Conservation (phyloP, 2,329 filamentous ascomycete genomes). For the Penicillium expansum region DNA sequence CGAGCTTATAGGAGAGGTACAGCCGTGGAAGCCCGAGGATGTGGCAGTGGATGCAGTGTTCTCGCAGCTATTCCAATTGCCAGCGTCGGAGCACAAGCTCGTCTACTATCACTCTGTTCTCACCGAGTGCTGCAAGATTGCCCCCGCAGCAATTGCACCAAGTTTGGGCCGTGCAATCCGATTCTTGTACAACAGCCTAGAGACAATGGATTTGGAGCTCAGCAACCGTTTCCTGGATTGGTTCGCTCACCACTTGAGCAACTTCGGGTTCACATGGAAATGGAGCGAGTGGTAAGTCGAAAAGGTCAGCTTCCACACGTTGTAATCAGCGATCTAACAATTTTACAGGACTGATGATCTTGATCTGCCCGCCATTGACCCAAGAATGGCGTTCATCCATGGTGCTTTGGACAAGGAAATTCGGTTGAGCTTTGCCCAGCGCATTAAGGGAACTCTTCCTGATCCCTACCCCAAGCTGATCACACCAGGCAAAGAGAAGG, state of each 20-base stretch:
- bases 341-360: conserved; percentile 70
- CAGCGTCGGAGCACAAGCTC: conserved; percentile 83
- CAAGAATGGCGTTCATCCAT: conserved; percentile 88
- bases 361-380: conserved; percentile 70
- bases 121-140: conserved; percentile 93
- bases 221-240: conserved; percentile 88
- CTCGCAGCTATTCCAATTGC: conserved; percentile 87
- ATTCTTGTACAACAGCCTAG: conserved; percentile 79
- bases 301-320: neutral
- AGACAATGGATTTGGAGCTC: conserved; percentile 82
- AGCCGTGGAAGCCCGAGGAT: conserved; percentile 97
- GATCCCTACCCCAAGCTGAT: conserved; percentile 79
- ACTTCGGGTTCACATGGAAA: conserved; percentile 99
- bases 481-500: conserved; percentile 83
- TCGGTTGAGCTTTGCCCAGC: conserved; percentile 89
- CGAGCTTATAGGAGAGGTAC: conserved; percentile 59
- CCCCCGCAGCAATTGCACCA: conserved; percentile 92
- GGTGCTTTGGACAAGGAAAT: conserved; percentile 96
- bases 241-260: conserved; percentile 97
- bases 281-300: conserved; percentile 83
- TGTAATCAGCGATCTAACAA: conserved; percentile 16
- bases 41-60: conserved; percentile 97
- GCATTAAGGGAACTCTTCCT: conserved; percentile 90
- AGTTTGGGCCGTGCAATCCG: conserved; percentile 90
- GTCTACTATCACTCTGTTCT: conserved; percentile 96